Evolutionary conservation across 345 rosid species (phyloP).

Genomic region (Moricandia arvensis): DNA sequence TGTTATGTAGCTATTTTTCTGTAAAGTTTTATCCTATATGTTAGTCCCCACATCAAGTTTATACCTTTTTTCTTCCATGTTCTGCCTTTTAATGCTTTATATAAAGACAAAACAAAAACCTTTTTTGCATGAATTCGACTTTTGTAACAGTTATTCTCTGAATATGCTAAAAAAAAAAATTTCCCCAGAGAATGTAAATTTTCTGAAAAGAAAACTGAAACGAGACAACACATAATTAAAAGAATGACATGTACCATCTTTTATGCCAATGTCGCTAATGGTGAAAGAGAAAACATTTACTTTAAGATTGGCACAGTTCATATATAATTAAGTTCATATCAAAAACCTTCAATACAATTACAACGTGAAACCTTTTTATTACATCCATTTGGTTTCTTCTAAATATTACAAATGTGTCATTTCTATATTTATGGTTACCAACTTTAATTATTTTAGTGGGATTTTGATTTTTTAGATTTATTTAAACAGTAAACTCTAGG

Average conservation of each 20-base stretch:
- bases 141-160: conserved; percentile 31
- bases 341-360: not conserved
- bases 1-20: too few relatives aligned
- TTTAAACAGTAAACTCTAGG: too few relatives aligned
- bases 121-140: conserved; percentile 10
- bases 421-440: too few relatives aligned
- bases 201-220: conserved; percentile 29
- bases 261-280: not conserved
- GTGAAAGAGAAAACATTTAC: conserved; percentile 22
- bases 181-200: conserved; percentile 22
- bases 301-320: not conserved
- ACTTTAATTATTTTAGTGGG: too few relatives aligned
- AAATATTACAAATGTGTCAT: too few relatives aligned
- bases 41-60: conserved; percentile 32
- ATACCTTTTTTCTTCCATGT: conserved; percentile 3
- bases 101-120: conserved; percentile 22
- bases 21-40: not conserved
- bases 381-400: too few relatives aligned
- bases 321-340: not conserved
- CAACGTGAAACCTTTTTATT: too few relatives aligned
- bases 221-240: conserved; percentile 29
- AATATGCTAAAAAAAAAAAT: not conserved
- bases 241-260: conserved; percentile 25
- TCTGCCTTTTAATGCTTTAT: conserved; percentile 18
- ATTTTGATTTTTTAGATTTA: too few relatives aligned